Conservation (phyloP, 2,329 filamentous ascomycete genomes). For the Graphilbum sp. region DNA sequence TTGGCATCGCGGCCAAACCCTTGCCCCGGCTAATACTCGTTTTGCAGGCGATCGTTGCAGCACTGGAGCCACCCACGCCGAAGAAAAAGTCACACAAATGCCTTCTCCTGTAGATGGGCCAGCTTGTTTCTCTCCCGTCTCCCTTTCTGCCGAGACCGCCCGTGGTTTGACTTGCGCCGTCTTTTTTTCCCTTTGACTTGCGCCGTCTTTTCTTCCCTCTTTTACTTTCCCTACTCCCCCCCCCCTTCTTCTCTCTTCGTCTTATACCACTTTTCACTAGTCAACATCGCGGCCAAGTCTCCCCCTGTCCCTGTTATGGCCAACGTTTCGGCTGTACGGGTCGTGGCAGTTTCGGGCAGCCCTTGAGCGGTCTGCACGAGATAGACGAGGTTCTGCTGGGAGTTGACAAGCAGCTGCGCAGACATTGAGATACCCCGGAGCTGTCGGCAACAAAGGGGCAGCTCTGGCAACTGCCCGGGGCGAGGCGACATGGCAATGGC, state of each 20-base stretch:
- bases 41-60: conserved; percentile 81
- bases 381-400: no score
- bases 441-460: no score
- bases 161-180: neutral
- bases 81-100: conserved; percentile 65
- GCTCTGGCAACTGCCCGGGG: no score
- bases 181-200: neutral
- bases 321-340: no score
- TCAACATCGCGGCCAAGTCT: no score
- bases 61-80: conserved; percentile 69
- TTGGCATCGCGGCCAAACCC: no score
- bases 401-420: no score
- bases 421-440: no score
- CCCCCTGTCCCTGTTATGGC: no score
- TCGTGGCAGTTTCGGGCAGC: no score
- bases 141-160: neutral
- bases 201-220: neutral
- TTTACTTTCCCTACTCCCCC: neutral
- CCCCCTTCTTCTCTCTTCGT: neutral
- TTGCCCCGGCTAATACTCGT: neutral
- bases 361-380: no score
- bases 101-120: conserved; percentile 40
- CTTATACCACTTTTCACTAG: neutral
- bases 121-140: conserved; percentile 3
- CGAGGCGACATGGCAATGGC: no score